Percentiles rank a stretch among this genome's conserved stretches.
These are phyloP conservation scores for Galerina sulciceps DNA, from an alignment of 768 basidiomycete genomes.

Conservation along the genomic window DNA sequence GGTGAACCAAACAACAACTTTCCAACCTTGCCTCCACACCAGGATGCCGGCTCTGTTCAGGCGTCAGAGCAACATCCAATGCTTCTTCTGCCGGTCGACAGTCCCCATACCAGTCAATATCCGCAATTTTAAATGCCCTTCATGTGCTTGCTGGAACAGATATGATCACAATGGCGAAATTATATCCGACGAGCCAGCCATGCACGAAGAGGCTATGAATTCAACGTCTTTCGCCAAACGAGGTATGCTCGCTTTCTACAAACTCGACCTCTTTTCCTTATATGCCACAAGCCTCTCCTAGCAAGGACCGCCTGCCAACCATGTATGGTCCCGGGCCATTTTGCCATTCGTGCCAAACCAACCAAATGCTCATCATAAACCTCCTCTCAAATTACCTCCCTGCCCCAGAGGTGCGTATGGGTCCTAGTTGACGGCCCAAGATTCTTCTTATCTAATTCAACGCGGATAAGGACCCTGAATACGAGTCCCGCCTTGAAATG, in stretches of 20 bases:
- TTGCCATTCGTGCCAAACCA: constrained; percentile 90
- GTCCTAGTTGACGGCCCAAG: neutral
- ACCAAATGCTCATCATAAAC: constrained; percentile 86
- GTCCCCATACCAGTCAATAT: constrained; percentile 48
- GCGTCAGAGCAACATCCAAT: constrained; percentile 52
- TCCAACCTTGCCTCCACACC: neutral
- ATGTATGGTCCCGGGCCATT: constrained; percentile 67
- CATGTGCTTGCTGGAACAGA: constrained; percentile 77
- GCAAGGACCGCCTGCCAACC: constrained; percentile 70
- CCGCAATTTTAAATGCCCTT: constrained; percentile 64
- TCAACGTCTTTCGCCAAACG: constrained; percentile 69
- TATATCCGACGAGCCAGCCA: constrained; percentile 84
- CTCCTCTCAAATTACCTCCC: constrained; percentile 91
- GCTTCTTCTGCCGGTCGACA: constrained; percentile 73
- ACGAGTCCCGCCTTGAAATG: constrained; percentile 60
- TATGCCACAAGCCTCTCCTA: constrained; percentile 57
- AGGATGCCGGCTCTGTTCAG: constrained; percentile 54
- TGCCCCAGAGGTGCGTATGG: constrained; percentile 62
- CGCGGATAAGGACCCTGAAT: constrained; percentile 67
- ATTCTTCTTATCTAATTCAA: constrained; percentile 5
- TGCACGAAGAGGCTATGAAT: constrained; percentile 83
- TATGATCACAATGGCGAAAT: constrained; percentile 77
- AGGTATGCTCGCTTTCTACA: constrained; percentile 45
- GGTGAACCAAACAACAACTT: constrained; percentile 17
- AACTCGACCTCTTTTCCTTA: neutral